Conservation (phyloP, 2,329 filamentous ascomycete genomes). For the Venturia oleaginea region DNA sequence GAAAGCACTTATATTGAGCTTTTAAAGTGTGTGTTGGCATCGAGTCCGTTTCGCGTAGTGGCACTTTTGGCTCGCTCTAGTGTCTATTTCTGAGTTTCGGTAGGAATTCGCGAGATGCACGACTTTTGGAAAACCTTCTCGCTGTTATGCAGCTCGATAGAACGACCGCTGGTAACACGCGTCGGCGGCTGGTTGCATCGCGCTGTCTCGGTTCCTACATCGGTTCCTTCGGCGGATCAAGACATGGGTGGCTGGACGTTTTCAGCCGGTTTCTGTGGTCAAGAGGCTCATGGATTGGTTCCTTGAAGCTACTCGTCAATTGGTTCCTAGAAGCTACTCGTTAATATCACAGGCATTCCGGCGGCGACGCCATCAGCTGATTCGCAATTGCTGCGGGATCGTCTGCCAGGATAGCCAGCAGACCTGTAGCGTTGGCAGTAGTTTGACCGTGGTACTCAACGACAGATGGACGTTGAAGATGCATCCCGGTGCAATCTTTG, state of each 20-base stretch:
- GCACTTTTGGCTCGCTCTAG: background rate
- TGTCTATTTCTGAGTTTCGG: background rate
- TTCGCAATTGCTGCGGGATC: background rate
- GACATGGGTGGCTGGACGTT: background rate
- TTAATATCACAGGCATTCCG: too few relatives aligned
- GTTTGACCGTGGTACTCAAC: background rate
- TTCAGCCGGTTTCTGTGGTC: background rate
- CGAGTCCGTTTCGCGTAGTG: background rate
- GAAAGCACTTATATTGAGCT: background rate
- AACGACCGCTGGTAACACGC: background rate
- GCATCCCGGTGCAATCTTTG: background rate
- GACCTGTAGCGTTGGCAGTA: background rate
- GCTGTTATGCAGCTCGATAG: background rate
- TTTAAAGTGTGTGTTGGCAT: background rate
- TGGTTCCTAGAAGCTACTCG: too few relatives aligned
- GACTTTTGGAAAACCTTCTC: background rate
- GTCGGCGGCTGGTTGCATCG: background rate
- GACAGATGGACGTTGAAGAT: background rate
- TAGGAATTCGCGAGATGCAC: background rate
- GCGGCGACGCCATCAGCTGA: background rate
- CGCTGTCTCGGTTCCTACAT: background rate
- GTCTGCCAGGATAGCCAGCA: background rate
- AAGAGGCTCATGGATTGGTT: background rate
- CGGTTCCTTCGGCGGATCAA: background rate
- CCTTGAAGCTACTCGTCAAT: background rate